phyloP scores from a whole-genome alignment of 2,329 filamentous ascomycete species.

The Hymenoscyphus salicellus region DNA sequence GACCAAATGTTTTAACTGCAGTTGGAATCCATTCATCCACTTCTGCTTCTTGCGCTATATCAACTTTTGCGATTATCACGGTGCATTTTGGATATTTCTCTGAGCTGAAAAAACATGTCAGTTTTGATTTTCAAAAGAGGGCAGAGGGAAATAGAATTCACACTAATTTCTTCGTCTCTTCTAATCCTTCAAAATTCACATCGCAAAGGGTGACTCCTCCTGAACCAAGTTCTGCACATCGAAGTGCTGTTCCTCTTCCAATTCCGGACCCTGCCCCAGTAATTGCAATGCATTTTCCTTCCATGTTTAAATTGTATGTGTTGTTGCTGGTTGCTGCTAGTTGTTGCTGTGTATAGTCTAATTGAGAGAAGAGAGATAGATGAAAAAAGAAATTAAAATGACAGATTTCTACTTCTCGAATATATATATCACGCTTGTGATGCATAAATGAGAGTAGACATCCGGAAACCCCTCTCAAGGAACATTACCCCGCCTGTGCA shows the following conservation, averaged over 20 bases:
- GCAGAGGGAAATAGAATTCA: neutral
- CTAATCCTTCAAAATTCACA: slow-evolving; percentile 12
- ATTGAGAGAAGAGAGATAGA: too few relatives aligned
- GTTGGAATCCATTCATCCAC: slow-evolving; percentile 37
- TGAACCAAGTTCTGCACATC: slow-evolving; percentile 16
- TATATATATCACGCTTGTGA: too few relatives aligned
- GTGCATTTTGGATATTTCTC: slow-evolving; percentile 10
- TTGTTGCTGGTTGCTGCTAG: neutral
- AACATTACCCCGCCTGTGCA: too few relatives aligned
- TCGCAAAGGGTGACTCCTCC: slow-evolving; percentile 16
- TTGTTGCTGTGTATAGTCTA: neutral
- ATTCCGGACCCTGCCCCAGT: slow-evolving; percentile 19
- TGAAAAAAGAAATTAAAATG: too few relatives aligned
- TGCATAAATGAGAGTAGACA: too few relatives aligned
- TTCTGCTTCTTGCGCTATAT: slow-evolving; percentile 29
- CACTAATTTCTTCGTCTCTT: slow-evolving; percentile 8
- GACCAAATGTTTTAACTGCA: slow-evolving; percentile 36
- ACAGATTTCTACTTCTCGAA: too few relatives aligned
- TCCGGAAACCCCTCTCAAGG: too few relatives aligned
- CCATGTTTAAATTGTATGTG: neutral
- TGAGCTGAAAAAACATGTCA: neutral
- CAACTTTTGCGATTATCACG: slow-evolving; percentile 23
- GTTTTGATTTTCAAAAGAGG: neutral
- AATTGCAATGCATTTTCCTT: slow-evolving; percentile 16
- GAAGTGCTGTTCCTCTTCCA: slow-evolving; percentile 16